A percentile compares a stretch with the other conserved stretches of the same genome.
Evolutionary conservation across 2,329 filamentous ascomycete genomes (phyloP).

Genomic region (Arthrobotrys pseudoclavata): DNA sequence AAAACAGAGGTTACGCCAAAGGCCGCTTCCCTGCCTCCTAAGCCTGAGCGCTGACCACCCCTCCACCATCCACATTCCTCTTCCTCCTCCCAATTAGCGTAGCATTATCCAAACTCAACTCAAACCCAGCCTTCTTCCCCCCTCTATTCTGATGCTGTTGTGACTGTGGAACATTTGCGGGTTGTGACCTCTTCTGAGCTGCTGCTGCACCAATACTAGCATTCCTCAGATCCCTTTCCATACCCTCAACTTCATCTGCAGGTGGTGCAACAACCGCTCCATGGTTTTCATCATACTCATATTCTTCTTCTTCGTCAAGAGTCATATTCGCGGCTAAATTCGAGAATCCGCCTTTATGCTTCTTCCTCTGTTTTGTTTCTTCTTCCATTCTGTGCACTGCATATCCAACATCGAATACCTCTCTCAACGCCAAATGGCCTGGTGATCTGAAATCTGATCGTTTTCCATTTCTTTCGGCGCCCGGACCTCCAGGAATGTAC

Average conservation of each 20-base stretch:
- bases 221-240: constrained; percentile 89
- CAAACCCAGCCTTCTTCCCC: constrained; percentile 84
- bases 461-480: constrained; percentile 70
- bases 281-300: constrained; percentile 75
- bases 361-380: constrained; percentile 90
- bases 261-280: constrained; percentile 73
- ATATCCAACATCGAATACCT: constrained; percentile 98
- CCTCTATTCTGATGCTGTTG: constrained; percentile 68
- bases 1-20: not conserved
- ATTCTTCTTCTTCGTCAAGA: constrained; percentile 74
- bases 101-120: constrained; percentile 90
- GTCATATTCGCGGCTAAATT: constrained; percentile 77
- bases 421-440: constrained; percentile 91
- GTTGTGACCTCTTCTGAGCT: constrained; percentile 64
- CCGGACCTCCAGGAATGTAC: constrained; percentile 69
- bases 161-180: constrained; percentile 86
- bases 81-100: constrained; percentile 83
- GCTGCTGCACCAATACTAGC: constrained; percentile 75
- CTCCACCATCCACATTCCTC: constrained; percentile 65
- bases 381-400: constrained; percentile 97
- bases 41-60: constrained; percentile 54
- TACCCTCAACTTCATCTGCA: constrained; percentile 71
- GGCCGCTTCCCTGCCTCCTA: constrained; percentile 33
- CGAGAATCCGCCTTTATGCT: constrained; percentile 79
- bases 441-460: constrained; percentile 95